Evolutionary conservation across 179 eudicot species (phyloP), one percentile per base, ranked within the genome.

Genomic region (Dionaea muscipula): DNA sequence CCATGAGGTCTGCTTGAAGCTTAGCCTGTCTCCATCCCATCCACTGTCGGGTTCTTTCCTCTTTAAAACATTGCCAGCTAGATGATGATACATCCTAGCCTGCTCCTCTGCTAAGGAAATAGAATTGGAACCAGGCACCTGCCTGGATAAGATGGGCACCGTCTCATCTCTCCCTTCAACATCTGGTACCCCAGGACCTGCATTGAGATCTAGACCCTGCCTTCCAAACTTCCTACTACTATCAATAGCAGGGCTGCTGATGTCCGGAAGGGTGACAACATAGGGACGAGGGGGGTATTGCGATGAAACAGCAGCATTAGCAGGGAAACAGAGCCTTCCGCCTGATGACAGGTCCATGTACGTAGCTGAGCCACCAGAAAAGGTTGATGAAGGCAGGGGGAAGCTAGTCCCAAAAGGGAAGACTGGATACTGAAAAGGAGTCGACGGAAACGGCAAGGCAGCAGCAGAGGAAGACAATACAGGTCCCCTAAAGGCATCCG

Each of bases 401-500:
- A 73, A 76, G 58, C 72, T 69, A 33, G 63, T 63, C 15, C 75
- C 75, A 53, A 66, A 76, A 2, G 75, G 75, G 60, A 76, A 73
- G 45, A 69, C 72, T 22, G 81, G 78, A 55, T 69, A 76, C 43
- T 69, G 81, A 67, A 69, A 70, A 16, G 75, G 61, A 24, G 70
- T 18, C 13, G 70, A 28, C 8, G 69, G 65, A 12, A 73, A 73
- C 22, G 75, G 63, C 47, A 70, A 20, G 47, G 78, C 71, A 25
- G 72, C 63, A 37, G 94, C 85, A 56, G 97, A 78, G 8, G 95
- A 82, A 4, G 91, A 70, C 67, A 86, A 65, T 21, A 87, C 84
- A 0, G 84, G 64, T 7, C 98, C 86, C 56, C 84, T 64, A 60
- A 69, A 84, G 17, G 74, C 48, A 41, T 84, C 95, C 10, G 81